Evolutionary conservation across 768 basidiomycete genomes (phyloP).

Genomic region (Chiua virens): DNA sequence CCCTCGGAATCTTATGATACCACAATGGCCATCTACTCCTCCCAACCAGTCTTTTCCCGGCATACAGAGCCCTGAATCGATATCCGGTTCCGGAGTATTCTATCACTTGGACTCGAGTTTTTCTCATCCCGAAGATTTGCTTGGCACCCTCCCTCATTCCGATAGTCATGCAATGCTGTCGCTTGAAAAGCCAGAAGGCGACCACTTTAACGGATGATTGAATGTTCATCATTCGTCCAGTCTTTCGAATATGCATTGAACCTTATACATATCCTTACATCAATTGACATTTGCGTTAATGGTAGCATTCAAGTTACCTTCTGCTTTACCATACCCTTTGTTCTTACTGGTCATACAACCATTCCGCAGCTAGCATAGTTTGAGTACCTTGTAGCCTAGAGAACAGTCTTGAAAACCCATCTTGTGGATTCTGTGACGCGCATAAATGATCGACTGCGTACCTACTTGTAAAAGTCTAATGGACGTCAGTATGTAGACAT

Average conservation of each 20-base stretch:
- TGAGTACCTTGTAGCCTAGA: too few species aligned
- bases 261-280: not conserved
- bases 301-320: not conserved
- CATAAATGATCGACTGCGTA: too few species aligned
- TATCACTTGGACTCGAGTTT: conserved; percentile 4
- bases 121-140: not conserved
- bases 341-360: not conserved
- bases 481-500: too few species aligned
- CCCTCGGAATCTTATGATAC: not conserved
- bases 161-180: conserved; percentile 7
- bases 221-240: not conserved
- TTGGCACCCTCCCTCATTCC: not conserved
- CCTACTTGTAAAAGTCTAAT: too few species aligned
- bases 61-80: not conserved
- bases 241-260: not conserved
- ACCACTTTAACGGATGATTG: not conserved
- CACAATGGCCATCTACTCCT: conserved; percentile 3
- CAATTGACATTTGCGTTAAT: not conserved
- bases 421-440: not conserved
- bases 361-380: not conserved
- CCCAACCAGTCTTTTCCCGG: not conserved
- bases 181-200: conserved; percentile 1
- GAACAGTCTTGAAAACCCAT: too few species aligned
- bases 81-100: not conserved
- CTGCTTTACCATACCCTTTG: not conserved